Conservation (phyloP, 2,329 filamentous ascomycete genomes). For the Penicillium sp. region DNA sequence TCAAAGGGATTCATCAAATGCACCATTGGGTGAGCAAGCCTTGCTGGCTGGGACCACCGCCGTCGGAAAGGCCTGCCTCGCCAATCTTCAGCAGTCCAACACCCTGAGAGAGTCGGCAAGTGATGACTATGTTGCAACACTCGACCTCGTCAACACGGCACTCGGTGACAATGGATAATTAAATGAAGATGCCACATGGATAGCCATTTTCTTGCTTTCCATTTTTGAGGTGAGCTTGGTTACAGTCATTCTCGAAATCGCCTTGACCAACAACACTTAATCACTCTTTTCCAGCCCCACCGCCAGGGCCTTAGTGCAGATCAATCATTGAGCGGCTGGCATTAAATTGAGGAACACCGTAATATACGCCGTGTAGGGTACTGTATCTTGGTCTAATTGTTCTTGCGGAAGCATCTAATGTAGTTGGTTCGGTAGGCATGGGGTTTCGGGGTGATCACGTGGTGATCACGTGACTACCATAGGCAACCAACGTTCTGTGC, state of each 20-base stretch:
- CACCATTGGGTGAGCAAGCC: conserved; percentile 4
- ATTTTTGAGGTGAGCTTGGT: conserved; percentile 5
- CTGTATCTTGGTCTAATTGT: too few relatives aligned
- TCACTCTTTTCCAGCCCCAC: too few relatives aligned
- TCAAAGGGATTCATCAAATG: not conserved
- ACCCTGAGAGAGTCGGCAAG: conserved; percentile 5
- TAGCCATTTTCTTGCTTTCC: conserved; percentile 5
- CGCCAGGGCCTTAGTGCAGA: too few relatives aligned
- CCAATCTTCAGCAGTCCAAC: not conserved
- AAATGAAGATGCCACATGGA: conserved; percentile 4
- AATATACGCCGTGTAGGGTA: too few relatives aligned
- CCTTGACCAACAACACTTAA: too few relatives aligned
- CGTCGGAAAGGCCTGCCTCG: conserved; percentile 5
- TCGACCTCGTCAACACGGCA: conserved; percentile 1
- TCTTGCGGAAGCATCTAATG: too few relatives aligned
- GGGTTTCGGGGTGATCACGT: too few relatives aligned
- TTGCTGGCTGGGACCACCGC: conserved; percentile 4
- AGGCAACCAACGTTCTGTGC: too few relatives aligned
- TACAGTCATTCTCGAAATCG: not conserved
- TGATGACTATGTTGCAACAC: conserved; percentile 4
- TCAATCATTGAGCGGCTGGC: too few relatives aligned
- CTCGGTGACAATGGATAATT: not conserved
- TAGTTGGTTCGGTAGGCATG: too few relatives aligned
- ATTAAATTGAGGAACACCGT: too few relatives aligned
- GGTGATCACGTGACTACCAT: too few relatives aligned